Evolutionary conservation across 495 filamentous ascomycete species (phyloP).

Genomic region (Talaromyces nanjingensis): DNA sequence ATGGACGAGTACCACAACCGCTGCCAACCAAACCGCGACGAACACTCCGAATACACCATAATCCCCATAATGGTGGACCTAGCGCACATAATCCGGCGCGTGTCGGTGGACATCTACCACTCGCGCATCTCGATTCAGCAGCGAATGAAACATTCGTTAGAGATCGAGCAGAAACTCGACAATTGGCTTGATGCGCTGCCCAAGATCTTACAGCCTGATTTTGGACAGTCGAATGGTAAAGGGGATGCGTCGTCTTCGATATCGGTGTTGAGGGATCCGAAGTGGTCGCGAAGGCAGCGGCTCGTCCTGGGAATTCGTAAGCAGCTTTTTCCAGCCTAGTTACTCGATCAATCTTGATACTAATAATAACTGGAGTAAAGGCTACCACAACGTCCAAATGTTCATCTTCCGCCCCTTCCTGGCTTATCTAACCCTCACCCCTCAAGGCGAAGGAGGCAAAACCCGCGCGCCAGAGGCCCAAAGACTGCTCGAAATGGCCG

Average conservation of each 20-base stretch:
- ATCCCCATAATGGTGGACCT: slow-evolving; percentile 39
- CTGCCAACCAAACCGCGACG: slow-evolving; percentile 28
- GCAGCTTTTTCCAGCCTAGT: neutral
- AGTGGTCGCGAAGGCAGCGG: neutral
- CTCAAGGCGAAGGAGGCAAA: neutral
- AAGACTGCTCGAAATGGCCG: slow-evolving; percentile 17
- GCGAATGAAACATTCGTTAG: slow-evolving; percentile 24
- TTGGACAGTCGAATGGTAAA: neutral
- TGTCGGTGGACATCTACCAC: slow-evolving; percentile 38
- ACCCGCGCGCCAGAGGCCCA: neutral
- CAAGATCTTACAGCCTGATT: neutral
- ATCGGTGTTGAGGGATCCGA: neutral
- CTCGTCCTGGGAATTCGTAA: neutral
- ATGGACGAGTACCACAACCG: slow-evolving; percentile 40
- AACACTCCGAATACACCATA: slow-evolving; percentile 29
- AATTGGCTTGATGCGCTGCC: neutral
- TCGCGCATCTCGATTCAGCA: slow-evolving; percentile 31
- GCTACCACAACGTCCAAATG: neutral
- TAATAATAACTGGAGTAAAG: neutral
- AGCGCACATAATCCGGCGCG: slow-evolving; percentile 31
- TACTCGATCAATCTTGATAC: neutral
- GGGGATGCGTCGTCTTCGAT: neutral
- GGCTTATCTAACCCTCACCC: neutral
- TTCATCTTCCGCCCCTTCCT: neutral
- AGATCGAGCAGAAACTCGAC: neutral